These are phyloP conservation scores for Mrakia gelida DNA, from an alignment of 768 basidiomycete species.

Conservation along the genomic window DNA sequence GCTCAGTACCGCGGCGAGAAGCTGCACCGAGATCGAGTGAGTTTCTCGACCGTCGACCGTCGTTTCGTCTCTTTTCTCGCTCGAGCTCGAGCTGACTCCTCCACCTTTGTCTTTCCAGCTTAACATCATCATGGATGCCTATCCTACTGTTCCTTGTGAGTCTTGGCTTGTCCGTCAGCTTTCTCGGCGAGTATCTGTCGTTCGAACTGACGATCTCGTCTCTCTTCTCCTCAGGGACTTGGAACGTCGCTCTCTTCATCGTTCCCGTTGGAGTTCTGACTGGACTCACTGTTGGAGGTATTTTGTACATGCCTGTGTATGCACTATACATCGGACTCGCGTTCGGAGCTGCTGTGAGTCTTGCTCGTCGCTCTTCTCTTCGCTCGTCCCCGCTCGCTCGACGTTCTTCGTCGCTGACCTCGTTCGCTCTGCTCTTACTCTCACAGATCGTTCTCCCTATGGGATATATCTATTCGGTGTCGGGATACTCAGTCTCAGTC, in stretches of 20 bases:
- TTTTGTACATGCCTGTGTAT: slow-evolving; percentile 19
- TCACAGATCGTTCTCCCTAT: slow-evolving; percentile 11
- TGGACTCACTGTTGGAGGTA: background rate
- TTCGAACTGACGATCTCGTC: background rate
- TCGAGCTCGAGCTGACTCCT: background rate
- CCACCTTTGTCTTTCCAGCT: background rate
- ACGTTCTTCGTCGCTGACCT: too few species aligned
- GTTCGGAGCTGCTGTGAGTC: slow-evolving; percentile 1
- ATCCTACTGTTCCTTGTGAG: slow-evolving; percentile 4
- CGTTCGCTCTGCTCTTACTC: too few species aligned
- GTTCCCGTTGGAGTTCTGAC: background rate
- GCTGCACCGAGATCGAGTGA: background rate
- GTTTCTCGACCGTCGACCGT: background rate
- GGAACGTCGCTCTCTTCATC: slow-evolving; percentile 7
- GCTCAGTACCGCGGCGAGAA: background rate
- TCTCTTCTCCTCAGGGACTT: background rate
- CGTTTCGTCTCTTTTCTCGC: background rate
- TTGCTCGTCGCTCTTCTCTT: too few species aligned
- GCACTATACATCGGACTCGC: background rate
- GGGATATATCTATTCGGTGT: slow-evolving; percentile 10
- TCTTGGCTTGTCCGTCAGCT: background rate
- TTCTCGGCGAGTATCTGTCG: background rate
- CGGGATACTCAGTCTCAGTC: background rate
- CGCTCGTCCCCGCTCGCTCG: too few species aligned
- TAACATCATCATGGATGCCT: slow-evolving; percentile 15